phyloP scores from a whole-genome alignment of 1,139 yeast genomes.

The Geotrichum restrictum region DNA sequence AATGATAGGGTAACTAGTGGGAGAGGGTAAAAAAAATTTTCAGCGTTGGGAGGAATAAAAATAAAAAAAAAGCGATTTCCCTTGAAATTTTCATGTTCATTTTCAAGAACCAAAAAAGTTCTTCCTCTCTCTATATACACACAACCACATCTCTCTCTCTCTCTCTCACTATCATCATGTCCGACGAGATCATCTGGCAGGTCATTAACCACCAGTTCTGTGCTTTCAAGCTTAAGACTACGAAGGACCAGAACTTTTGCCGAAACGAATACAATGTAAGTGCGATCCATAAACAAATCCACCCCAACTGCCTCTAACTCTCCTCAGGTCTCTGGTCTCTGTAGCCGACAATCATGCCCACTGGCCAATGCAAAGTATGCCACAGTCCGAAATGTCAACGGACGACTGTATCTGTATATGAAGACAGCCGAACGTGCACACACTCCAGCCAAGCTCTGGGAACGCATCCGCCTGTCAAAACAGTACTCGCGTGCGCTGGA shows the following conservation, averaged over 20 bases:
- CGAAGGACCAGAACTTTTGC: slow-evolving; percentile 77
- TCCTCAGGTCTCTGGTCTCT: slow-evolving; percentile 58
- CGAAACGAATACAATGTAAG: slow-evolving; percentile 79
- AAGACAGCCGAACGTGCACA: slow-evolving; percentile 97
- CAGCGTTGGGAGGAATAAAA: slow-evolving; percentile 12
- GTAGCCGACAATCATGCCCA: slow-evolving; percentile 92
- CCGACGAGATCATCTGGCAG: slow-evolving; percentile 70
- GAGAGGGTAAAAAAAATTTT: slow-evolving; percentile 12
- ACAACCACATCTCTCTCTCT: neutral
- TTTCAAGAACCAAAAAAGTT: slow-evolving; percentile 1
- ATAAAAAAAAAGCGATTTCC: slow-evolving; percentile 5
- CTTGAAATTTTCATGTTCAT: neutral
- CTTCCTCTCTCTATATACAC: neutral
- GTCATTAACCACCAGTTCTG: slow-evolving; percentile 86
- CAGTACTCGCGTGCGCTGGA: slow-evolving; percentile 81
- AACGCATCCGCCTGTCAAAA: slow-evolving; percentile 80
- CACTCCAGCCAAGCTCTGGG: slow-evolving; percentile 91
- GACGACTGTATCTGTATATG: slow-evolving; percentile 85
- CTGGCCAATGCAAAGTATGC: slow-evolving; percentile 94
- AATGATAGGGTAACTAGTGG: neutral
- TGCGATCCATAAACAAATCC: neutral
- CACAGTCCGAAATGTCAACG: slow-evolving; percentile 85
- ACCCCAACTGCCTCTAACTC: neutral
- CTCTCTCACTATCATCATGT: slow-evolving; percentile 6
- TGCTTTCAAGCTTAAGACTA: slow-evolving; percentile 77